Base-by-base conservation (phyloP, 495 filamentous ascomycete species). In the Bryoglossum gracile region DNA sequence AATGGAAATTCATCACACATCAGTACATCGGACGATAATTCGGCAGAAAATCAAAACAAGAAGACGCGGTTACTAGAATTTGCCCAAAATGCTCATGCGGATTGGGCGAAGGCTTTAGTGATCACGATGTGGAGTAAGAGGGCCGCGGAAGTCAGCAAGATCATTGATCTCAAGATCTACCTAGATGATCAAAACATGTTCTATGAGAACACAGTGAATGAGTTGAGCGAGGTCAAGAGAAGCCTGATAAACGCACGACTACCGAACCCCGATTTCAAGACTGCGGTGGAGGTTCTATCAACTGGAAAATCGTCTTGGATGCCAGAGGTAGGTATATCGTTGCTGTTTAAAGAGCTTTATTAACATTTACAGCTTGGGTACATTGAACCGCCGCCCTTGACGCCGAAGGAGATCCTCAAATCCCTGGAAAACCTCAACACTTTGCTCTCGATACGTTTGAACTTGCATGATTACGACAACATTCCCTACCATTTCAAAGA, bases 21-120 rank as follows among this genome's bases (percentile, higher is more conserved):
- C 16, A 43, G 61, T 35, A 37, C 51, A 9, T 43, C 56, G 2
- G 79, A 78, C 22, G 80, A 84, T 51, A 77, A 74, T 35, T 81
- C 79, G 0, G 58, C 69, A 5, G 77, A 82, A 42, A 94, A 84
- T 65, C 51, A 85, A 23, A 73, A 79, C 33, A 96, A 96, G 68
- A 96, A 95, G 65, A 51, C 75, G n/a, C 65, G 73, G 36, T 61
- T 95, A 11, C 61, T 96, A 39, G 77, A 88, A 19, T 90, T 86
- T 63, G 77, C 83, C 4, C 68, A 76, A 53, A 65, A 70, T 35
- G 57, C 66, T 22, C 75, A 79, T 44, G 60, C 66, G 1, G 68
- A 70, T 63, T 97, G 94, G 68, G 88, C 92, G 60, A 96, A 98
- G 66, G 74, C 87, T 13, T 74, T 95, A 10, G 88, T 97, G 13